Evolutionary conservation across 306 rosid species (phyloP).

Genomic region (Ormosia semicastrata): DNA sequence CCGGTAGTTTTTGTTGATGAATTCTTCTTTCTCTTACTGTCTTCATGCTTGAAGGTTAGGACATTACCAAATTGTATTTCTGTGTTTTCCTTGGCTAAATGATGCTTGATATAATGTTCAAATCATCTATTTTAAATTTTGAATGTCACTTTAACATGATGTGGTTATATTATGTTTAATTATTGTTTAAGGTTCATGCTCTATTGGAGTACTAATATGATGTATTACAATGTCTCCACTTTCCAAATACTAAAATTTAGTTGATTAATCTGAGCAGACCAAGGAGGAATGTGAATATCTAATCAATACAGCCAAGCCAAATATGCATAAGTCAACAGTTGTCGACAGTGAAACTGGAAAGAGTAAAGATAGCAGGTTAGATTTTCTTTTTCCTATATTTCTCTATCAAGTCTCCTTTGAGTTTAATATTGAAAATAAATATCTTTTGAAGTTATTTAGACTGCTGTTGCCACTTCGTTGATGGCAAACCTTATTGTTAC

Average conservation of each 20-base stretch:
- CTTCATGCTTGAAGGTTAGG: not conserved
- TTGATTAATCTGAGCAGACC: conserved; percentile 54
- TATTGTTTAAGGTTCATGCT: not conserved
- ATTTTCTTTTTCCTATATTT: not conserved
- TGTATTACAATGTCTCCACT: not conserved
- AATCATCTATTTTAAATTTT: not conserved
- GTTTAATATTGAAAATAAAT: conserved; percentile 16
- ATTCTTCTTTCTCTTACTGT: not conserved
- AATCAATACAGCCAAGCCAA: conserved; percentile 70
- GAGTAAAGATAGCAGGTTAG: conserved; percentile 86
- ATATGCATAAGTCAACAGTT: conserved; percentile 72
- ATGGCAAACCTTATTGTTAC: not conserved
- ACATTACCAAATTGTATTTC: not conserved
- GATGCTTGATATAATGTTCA: not conserved
- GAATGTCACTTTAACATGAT: not conserved
- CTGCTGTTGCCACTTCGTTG: not conserved
- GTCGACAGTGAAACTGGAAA: conserved; percentile 82
- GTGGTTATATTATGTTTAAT: not conserved
- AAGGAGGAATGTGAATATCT: conserved; percentile 85
- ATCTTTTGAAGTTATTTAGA: not conserved
- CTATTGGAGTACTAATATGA: not conserved
- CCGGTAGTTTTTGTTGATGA: not conserved
- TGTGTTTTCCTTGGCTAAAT: not conserved
- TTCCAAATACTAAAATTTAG: conserved; percentile 21
- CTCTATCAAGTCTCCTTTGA: conserved; percentile 4